Evolutionary conservation across 2,329 filamentous ascomycete species (phyloP).

Genomic region (Beauveria sp.): DNA sequence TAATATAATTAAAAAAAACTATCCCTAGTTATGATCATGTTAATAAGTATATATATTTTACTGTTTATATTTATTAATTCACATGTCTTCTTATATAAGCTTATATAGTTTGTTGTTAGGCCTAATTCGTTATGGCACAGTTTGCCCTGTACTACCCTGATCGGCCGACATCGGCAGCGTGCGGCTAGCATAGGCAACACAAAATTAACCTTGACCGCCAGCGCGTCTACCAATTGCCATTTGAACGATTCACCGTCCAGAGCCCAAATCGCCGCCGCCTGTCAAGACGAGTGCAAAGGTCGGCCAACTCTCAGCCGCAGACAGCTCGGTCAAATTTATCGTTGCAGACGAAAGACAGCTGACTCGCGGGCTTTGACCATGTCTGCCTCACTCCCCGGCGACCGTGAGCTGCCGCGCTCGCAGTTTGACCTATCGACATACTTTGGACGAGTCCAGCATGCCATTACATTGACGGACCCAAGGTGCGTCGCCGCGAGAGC

Average conservation of each 20-base stretch:
- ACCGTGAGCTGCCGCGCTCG: conserved; percentile 79
- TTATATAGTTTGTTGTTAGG: too few species aligned
- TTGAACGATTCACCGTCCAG: not conserved
- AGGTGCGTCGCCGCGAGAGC: conserved; percentile 56
- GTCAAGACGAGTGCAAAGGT: not conserved
- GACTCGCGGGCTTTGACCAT: conserved; percentile 29
- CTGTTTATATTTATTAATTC: too few species aligned
- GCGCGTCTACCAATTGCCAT: not conserved
- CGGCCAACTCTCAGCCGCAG: not conserved
- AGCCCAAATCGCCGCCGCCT: not conserved
- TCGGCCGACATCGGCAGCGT: conserved; percentile 10
- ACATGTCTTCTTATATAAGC: too few species aligned
- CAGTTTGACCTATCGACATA: conserved; percentile 91
- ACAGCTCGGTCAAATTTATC: not conserved
- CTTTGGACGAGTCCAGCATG: conserved; percentile 88
- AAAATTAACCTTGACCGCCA: conserved; percentile 2
- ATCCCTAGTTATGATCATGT: too few species aligned
- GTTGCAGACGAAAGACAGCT: not conserved
- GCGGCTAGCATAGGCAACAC: conserved; percentile 2
- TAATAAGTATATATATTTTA: too few species aligned
- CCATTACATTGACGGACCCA: conserved; percentile 84
- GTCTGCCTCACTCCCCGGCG: conserved; percentile 59
- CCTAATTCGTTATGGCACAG: too few species aligned
- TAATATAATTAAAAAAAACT: too few species aligned
- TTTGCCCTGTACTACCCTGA: not conserved